Base-by-base conservation (phyloP, 108 stramenopile genomes). In the Cyclotella cryptica region DNA sequence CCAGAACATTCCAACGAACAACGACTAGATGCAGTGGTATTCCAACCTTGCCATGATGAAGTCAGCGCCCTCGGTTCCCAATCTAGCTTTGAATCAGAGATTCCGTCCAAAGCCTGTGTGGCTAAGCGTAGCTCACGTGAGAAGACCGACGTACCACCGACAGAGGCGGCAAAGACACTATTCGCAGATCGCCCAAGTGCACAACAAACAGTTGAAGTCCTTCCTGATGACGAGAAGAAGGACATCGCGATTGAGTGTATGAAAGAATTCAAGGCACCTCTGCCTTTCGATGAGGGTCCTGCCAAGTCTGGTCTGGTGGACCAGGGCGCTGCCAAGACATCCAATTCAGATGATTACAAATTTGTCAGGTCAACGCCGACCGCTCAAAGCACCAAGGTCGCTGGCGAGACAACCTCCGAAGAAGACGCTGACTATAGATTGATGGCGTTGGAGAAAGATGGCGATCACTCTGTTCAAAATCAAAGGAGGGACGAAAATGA, bases 261-360 rank as follows among this genome's bases (percentile, higher is more conserved):
- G 58, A 57, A 45, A 21, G 57, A 59, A 21, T 42, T 58, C 7
- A 60, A 26, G 41, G 57, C 58, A 11, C 70, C 70, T 51, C 41
- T 58, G 18, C 70, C 70, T 21, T 71, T 71, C 29, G 70, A 71
- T 71, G 70, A 71, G 51, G 24, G 15, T 15, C 3, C 12, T 35
- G 39, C 13, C 15, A 12, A n/a, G 15, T 11, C 10, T 11, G 35
- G 24, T 35, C 10, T 17, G 14, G 18, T 11, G 18, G 40, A 62
- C 1, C 10, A 8, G 15, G 35, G 7, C 3, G 40, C 4, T 62
- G 61, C 39, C 15, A 1, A 13, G 12, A 40, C 26, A 3, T 26
- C 27, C 22, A 13, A 58, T 24, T 2, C 1, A 3, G 57, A 27
- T 58, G 57, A 14, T 58, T n/a, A n/a, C n/a, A 35, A 35, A 35